Conservation (phyloP, 2,329 filamentous ascomycete genomes). For the Fusarium sp. region DNA sequence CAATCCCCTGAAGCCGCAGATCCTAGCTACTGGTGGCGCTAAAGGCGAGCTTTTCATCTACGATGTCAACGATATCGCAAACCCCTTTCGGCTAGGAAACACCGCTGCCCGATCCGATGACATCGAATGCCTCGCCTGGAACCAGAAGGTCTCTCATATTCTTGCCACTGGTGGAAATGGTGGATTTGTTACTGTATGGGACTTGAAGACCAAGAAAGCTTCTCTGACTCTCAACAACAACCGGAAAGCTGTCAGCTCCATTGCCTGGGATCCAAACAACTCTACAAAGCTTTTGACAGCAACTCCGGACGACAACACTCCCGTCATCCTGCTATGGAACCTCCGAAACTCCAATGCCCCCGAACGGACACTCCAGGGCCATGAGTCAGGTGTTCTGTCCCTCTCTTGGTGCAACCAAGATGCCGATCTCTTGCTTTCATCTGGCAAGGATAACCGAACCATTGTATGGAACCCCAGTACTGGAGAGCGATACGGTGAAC, state of each 20-base stretch:
- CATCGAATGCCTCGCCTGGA: conserved; percentile 97
- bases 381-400: conserved; percentile 93
- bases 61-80: conserved; percentile 90
- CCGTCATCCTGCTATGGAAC: conserved; percentile 94
- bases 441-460: conserved; percentile 96
- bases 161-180: conserved; percentile 93
- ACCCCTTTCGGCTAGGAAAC: conserved; percentile 90
- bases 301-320: conserved; percentile 89
- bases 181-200: conserved; percentile 98
- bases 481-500: conserved; percentile 89
- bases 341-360: conserved; percentile 96
- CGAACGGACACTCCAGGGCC: conserved; percentile 89
- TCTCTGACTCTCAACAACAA: conserved; percentile 96
- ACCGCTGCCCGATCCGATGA: conserved; percentile 92
- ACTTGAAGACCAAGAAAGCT: conserved; percentile 97
- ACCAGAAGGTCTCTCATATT: conserved; percentile 97
- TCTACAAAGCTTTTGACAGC: conserved; percentile 95
- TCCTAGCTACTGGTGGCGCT: conserved; percentile 91
- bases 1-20: conserved; percentile 91
- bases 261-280: conserved; percentile 97
- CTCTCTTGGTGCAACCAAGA: conserved; percentile 97
- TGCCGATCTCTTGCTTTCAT: conserved; percentile 88
- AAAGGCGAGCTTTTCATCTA: conserved; percentile 98
- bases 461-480: conserved; percentile 97
- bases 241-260: conserved; percentile 92